Percentiles rank a stretch among this genome's conserved stretches.
These are phyloP conservation scores for Vachellia collinsii DNA, from an alignment of 306 rosid genomes.

Conservation along the genomic window DNA sequence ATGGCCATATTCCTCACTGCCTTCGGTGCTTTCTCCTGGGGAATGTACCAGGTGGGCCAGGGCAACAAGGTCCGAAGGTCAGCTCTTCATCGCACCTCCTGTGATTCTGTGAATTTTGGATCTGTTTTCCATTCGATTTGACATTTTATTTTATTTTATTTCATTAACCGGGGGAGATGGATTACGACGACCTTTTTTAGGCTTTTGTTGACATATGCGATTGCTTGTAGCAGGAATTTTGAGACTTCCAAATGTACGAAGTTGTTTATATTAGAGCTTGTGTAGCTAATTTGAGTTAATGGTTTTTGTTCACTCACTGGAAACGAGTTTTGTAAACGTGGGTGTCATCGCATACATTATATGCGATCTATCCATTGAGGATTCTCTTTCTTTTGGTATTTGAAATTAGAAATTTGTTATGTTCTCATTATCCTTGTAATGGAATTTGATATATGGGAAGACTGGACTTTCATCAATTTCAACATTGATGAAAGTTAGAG, in stretches of 20 bases:
- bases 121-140: neutral
- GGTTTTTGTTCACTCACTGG: neutral
- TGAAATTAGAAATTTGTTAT: neutral
- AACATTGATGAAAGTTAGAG: neutral
- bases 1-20: slow-evolving; percentile 75
- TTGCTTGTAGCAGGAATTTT: neutral
- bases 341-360: neutral
- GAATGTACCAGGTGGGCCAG: slow-evolving; percentile 95
- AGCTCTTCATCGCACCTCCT: neutral
- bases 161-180: neutral
- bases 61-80: slow-evolving; percentile 96
- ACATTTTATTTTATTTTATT: neutral
- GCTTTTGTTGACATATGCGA: neutral
- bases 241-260: neutral
- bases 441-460: neutral
- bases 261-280: neutral
- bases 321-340: neutral
- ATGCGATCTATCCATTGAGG: neutral
- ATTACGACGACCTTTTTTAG: neutral
- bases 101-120: neutral
- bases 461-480: neutral
- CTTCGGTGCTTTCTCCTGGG: slow-evolving; percentile 89
- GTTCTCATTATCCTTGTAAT: neutral
- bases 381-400: neutral
- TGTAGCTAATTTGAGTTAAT: neutral